Evolutionary conservation across 192 early-diverging fungal species (phyloP).

Genomic region (Podila horticola): DNA sequence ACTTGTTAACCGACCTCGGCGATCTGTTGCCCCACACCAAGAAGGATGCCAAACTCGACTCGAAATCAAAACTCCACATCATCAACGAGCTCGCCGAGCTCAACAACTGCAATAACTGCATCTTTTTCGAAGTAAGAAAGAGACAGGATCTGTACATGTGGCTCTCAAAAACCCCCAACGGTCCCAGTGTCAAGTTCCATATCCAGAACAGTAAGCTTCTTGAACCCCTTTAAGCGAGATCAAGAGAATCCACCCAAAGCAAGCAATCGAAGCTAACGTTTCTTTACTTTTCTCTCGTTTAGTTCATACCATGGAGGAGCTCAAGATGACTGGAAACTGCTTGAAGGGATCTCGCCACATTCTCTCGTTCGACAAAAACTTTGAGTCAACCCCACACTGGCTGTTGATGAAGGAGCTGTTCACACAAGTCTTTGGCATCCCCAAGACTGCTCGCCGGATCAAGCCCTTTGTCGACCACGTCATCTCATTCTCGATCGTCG

Average conservation of each 20-base stretch:
- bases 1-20: constrained; percentile 90
- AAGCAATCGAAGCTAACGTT: too few species aligned
- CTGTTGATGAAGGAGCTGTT: constrained; percentile 94
- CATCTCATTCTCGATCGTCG: constrained; percentile 86
- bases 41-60: constrained; percentile 95
- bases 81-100: constrained; percentile 97
- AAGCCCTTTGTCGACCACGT: constrained; percentile 99
- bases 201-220: constrained; percentile 84
- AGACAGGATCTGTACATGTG: constrained; percentile 96
- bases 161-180: constrained; percentile 94
- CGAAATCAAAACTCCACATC: constrained; percentile 86
- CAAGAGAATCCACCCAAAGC: neutral
- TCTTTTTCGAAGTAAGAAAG: constrained; percentile 96
- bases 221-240: neutral
- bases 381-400: constrained; percentile 88
- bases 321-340: constrained; percentile 98
- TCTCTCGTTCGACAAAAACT: constrained; percentile 93
- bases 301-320: constrained; percentile 99
- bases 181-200: constrained; percentile 94
- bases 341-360: constrained; percentile 96
- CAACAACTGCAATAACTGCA: constrained; percentile 97
- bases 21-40: constrained; percentile 93
- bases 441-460: constrained; percentile 85
- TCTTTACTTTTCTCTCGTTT: neutral
- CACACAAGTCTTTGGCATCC: constrained; percentile 90